phyloP scores from a whole-genome alignment of 1,139 yeast genomes.

The Nakaseomyces glabratus region DNA sequence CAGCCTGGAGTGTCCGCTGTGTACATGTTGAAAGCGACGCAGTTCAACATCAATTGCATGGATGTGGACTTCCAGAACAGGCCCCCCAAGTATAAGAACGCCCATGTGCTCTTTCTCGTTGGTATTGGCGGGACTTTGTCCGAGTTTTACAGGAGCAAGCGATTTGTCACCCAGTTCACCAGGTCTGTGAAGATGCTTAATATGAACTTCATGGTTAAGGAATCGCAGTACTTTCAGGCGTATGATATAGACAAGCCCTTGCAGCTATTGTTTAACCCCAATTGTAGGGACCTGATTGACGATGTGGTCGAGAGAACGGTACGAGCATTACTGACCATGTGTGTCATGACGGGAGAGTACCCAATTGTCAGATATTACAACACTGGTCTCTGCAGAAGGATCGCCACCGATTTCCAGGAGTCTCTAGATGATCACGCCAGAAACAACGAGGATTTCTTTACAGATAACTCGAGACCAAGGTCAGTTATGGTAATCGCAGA shows the following conservation, averaged over 20 bases:
- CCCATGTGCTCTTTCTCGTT: constrained; percentile 50
- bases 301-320: constrained; percentile 55
- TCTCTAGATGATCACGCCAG: constrained; percentile 72
- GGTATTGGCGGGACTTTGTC: constrained; percentile 35
- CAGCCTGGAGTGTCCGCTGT: constrained; percentile 49
- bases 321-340: constrained; percentile 49
- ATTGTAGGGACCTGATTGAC: constrained; percentile 54
- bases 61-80: constrained; percentile 46
- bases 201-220: constrained; percentile 41
- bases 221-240: constrained; percentile 39
- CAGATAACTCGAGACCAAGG: constrained; percentile 47
- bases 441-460: constrained; percentile 53
- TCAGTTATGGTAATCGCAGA: constrained; percentile 71
- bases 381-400: constrained; percentile 55
- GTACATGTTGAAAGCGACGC: constrained; percentile 48
- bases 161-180: constrained; percentile 29
- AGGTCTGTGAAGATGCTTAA: constrained; percentile 31
- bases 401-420: constrained; percentile 65
- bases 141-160: constrained; percentile 25
- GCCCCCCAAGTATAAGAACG: constrained; percentile 49
- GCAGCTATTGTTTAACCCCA: constrained; percentile 63
- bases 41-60: constrained; percentile 48
- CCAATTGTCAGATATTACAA: constrained; percentile 75
- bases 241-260: constrained; percentile 41
- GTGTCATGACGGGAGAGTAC: constrained; percentile 77